phyloP scores from a whole-genome alignment of 306 rosid species.

The Cicer arietinum region DNA sequence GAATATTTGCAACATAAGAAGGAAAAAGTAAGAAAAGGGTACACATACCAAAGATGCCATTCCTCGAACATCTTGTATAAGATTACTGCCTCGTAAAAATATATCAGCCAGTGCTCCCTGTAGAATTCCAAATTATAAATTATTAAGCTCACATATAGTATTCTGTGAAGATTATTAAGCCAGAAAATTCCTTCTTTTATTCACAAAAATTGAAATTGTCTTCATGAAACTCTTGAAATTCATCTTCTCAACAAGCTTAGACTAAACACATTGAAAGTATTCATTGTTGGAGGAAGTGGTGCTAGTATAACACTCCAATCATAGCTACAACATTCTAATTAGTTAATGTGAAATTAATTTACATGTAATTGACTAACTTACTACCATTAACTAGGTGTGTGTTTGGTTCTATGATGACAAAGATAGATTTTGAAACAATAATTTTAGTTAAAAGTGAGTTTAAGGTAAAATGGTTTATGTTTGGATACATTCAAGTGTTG shows the following conservation, averaged over 20 bases:
- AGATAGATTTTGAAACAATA: too few species aligned
- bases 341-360: not conserved
- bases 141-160: slow-evolving; percentile 4
- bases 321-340: not conserved
- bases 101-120: slow-evolving; percentile 96
- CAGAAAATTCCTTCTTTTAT: not conserved
- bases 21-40: not conserved
- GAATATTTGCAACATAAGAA: slow-evolving; percentile 1
- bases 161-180: not conserved
- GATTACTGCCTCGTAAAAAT: slow-evolving; percentile 81
- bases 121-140: slow-evolving; percentile 19
- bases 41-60: slow-evolving; percentile 85
- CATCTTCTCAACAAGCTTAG: slow-evolving; percentile 26
- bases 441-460: too few species aligned
- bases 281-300: not conserved
- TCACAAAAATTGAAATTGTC: slow-evolving; percentile 19
- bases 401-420: too few species aligned
- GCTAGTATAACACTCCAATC: not conserved
- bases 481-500: too few species aligned
- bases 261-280: slow-evolving; percentile 1
- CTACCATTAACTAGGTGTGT: too few species aligned
- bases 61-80: slow-evolving; percentile 76
- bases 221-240: slow-evolving; percentile 23
- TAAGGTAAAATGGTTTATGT: too few species aligned
- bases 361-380: too few species aligned